Evolutionary conservation across 2,329 filamentous ascomycete genomes (phyloP).

Genomic region (Hymenoscyphus linearis): DNA sequence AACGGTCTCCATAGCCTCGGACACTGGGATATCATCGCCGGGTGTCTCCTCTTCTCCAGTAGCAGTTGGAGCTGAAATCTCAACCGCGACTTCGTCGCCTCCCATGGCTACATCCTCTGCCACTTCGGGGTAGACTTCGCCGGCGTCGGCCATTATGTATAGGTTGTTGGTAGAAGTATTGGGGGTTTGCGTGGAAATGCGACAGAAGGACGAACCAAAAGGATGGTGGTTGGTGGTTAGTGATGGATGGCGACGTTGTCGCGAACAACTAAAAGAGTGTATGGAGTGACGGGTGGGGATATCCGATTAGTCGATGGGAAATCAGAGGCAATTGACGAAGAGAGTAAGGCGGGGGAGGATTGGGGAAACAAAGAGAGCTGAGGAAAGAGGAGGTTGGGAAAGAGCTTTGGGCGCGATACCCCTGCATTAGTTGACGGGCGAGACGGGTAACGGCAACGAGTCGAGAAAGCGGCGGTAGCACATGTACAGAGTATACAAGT

Average conservation of each 20-base stretch:
- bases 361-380: neutral
- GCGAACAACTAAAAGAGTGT: constrained; percentile 3
- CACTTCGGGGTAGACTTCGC: constrained; percentile 5
- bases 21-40: constrained; percentile 19
- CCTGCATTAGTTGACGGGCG: neutral
- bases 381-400: neutral
- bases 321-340: neutral
- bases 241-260: neutral
- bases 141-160: constrained; percentile 21
- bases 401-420: neutral
- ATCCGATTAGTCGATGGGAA: neutral
- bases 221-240: neutral
- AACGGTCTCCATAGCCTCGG: constrained; percentile 18
- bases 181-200: neutral
- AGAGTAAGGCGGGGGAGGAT: constrained; percentile 5
- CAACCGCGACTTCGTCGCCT: constrained; percentile 22
- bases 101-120: constrained; percentile 28
- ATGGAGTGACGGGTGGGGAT: neutral
- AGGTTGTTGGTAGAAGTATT: neutral
- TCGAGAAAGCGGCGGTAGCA: neutral
- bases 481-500: too few species aligned
- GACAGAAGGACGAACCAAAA: neutral
- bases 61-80: constrained; percentile 20
- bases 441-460: too few species aligned
- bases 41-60: constrained; percentile 1